Conservation (phyloP, 73 alveolate species). For the Uronychia binucleata region DNA sequence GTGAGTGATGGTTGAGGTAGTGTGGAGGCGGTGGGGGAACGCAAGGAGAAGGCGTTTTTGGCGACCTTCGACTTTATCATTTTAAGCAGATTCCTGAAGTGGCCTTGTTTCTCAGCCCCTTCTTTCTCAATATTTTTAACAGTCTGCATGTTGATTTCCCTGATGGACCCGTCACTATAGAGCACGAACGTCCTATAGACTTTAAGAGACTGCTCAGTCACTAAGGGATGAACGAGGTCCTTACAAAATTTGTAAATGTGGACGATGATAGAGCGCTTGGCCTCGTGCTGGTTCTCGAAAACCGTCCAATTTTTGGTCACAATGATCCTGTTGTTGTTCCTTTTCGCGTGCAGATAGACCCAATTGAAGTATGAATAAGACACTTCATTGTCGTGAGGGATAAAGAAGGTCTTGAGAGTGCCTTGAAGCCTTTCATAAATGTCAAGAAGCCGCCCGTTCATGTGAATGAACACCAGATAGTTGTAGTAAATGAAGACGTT, state of each 20-base stretch:
- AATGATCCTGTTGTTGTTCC: slow-evolving; percentile 51
- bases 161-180: slow-evolving; percentile 19
- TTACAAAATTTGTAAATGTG: slow-evolving; percentile 41
- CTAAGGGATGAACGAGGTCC: background rate
- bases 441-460: slow-evolving; percentile 61
- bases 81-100: background rate
- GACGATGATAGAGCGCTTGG: background rate
- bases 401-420: slow-evolving; percentile 47
- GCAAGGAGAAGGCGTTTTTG: too few species aligned
- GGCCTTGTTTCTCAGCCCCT: background rate
- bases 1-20: too few species aligned
- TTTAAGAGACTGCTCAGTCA: slow-evolving; percentile 11
- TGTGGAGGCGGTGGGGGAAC: too few species aligned
- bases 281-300: background rate
- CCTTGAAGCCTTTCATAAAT: slow-evolving; percentile 61
- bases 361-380: slow-evolving; percentile 46
- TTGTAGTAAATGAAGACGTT: slow-evolving; percentile 38
- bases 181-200: slow-evolving; percentile 11
- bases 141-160: slow-evolving; percentile 16
- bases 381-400: slow-evolving; percentile 75
- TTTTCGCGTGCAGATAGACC: slow-evolving; percentile 48
- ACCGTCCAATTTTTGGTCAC: slow-evolving; percentile 34
- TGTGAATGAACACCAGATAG: slow-evolving; percentile 56
- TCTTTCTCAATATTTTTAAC: slow-evolving; percentile 34
- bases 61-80: background rate